These are phyloP conservation scores for Penicillium verrucosum DNA, from an alignment of 2,329 filamentous ascomycete genomes.

Conservation along the genomic window DNA sequence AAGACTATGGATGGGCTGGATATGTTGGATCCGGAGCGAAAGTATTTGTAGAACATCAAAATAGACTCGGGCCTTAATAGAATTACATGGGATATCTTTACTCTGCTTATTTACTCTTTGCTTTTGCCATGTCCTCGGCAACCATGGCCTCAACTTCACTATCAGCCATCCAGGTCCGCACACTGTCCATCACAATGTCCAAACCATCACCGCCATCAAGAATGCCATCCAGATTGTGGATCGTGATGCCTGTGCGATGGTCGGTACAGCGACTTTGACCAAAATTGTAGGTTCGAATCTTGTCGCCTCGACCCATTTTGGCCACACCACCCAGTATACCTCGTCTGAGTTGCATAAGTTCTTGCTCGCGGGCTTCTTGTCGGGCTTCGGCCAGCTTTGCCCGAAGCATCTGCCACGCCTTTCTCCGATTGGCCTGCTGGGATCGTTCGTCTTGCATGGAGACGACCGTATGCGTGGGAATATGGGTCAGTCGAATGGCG, in stretches of 20 bases:
- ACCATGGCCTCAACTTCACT: conserved; percentile 71
- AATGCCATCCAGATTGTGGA: conserved; percentile 78
- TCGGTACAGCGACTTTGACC: conserved; percentile 79
- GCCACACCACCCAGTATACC: conserved; percentile 74
- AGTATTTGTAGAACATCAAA: conserved; percentile 63
- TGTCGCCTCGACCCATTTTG: conserved; percentile 84
- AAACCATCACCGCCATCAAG: conserved; percentile 70
- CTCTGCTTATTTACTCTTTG: conserved; percentile 11
- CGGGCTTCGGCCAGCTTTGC: conserved; percentile 76
- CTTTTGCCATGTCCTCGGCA: conserved; percentile 57
- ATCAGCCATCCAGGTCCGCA: conserved; percentile 70
- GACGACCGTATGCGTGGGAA: conserved; percentile 80
- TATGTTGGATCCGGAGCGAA: conserved; percentile 73
- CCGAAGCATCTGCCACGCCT: conserved; percentile 80
- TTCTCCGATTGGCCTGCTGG: conserved; percentile 82
- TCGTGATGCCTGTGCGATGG: conserved; percentile 74
- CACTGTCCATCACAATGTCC: conserved; percentile 73
- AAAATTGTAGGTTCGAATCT: conserved; percentile 89
- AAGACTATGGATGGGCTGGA: conserved; percentile 91
- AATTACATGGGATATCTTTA: conserved; percentile 20
- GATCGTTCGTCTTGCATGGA: conserved; percentile 91
- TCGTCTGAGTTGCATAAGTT: conserved; percentile 69
- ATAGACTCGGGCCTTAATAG: conserved; percentile 9
- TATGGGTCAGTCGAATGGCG: conserved; percentile 85
- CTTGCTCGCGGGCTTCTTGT: conserved; percentile 78